Percentiles rank a stretch among this genome's conserved stretches.
These are phyloP conservation scores for Boletus fagicola DNA, from an alignment of 768 basidiomycete species.

Conservation along the genomic window DNA sequence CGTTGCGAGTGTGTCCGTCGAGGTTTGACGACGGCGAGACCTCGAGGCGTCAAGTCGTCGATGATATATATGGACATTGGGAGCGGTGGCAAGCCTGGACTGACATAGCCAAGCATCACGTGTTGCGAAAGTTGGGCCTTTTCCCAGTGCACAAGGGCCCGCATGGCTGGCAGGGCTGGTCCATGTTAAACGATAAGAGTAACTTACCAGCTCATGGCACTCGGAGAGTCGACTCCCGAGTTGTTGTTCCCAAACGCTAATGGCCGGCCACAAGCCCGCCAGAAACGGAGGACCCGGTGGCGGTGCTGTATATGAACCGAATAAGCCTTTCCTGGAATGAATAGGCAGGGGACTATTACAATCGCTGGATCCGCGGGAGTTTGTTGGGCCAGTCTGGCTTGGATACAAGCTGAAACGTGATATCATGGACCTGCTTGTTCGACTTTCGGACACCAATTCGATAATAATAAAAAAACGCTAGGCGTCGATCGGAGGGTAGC, in stretches of 20 bases:
- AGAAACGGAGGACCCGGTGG: neutral
- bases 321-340: too few relatives aligned
- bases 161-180: too few relatives aligned
- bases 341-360: too few relatives aligned
- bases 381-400: too few relatives aligned
- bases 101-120: neutral
- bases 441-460: neutral
- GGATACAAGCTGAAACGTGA: neutral
- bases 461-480: too few relatives aligned
- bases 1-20: constrained; percentile 15
- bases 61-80: constrained; percentile 16
- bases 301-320: too few relatives aligned
- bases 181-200: too few relatives aligned
- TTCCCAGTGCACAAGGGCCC: too few relatives aligned
- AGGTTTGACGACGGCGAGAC: constrained; percentile 11
- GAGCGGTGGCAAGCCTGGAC: neutral
- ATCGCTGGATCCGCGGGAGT: too few relatives aligned
- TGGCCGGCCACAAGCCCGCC: too few relatives aligned
- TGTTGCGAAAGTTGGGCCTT: neutral
- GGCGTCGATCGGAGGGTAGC: neutral
- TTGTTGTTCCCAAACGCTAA: neutral
- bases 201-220: too few relatives aligned
- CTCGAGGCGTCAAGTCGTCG: constrained; percentile 12
- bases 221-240: neutral
- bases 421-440: neutral